Conservation (phyloP, 352 stramenopile species). For the Vaucheria bursata region DNA sequence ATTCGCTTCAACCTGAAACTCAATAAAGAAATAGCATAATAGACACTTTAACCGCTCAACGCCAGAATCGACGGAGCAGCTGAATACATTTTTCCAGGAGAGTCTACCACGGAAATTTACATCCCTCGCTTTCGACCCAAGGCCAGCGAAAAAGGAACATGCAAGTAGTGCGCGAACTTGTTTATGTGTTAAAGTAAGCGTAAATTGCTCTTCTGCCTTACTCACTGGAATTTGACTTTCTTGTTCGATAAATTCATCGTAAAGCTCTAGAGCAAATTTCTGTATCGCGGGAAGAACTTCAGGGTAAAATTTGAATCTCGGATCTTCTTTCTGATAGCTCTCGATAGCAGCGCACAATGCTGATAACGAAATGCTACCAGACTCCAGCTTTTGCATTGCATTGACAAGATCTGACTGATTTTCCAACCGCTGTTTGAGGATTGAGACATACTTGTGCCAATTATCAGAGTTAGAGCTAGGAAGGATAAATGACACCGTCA, state of each 20-base stretch:
- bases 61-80: background rate
- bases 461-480: too few relatives aligned
- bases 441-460: too few relatives aligned
- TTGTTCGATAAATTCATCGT: background rate
- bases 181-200: background rate
- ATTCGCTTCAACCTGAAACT: background rate
- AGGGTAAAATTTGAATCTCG: background rate
- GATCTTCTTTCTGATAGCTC: background rate
- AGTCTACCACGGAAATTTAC: background rate
- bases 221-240: background rate
- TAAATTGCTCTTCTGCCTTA: background rate
- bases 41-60: constrained; percentile 1
- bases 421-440: too few relatives aligned
- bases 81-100: background rate
- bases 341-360: background rate
- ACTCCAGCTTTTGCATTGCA: too few relatives aligned
- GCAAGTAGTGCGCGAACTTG: background rate
- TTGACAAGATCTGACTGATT: too few relatives aligned
- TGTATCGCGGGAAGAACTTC: background rate
- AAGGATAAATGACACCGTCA: too few relatives aligned
- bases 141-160: background rate
- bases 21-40: background rate
- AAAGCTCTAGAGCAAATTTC: background rate
- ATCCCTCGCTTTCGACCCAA: background rate
- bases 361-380: too few relatives aligned